phyloP scores from a whole-genome alignment of 2,329 filamentous ascomycete genomes.

The Aspergillus melleus region DNA sequence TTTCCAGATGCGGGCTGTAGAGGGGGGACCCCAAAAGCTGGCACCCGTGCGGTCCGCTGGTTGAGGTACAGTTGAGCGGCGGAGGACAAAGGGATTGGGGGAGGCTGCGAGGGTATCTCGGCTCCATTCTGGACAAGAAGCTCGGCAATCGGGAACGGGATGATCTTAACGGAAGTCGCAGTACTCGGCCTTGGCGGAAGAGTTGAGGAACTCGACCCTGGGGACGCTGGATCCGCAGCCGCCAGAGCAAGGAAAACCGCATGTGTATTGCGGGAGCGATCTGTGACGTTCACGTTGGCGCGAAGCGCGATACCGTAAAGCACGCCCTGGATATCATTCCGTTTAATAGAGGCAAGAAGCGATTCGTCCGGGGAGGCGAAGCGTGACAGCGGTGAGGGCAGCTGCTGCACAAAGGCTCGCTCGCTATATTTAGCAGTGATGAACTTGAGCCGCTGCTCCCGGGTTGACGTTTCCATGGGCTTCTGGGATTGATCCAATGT shows the following conservation, averaged over 20 bases:
- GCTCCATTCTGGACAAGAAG: constrained; percentile 91
- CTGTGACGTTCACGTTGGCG: constrained; percentile 82
- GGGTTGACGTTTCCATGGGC: constrained; percentile 72
- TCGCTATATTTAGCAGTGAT: constrained; percentile 96
- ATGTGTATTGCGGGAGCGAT: constrained; percentile 85
- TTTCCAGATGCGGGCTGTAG: constrained; percentile 43
- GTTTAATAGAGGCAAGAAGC: constrained; percentile 88
- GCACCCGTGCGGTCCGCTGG: constrained; percentile 57
- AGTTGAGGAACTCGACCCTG: constrained; percentile 49
- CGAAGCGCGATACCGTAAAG: constrained; percentile 84
- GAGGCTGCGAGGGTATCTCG: constrained; percentile 72
- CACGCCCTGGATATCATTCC: constrained; percentile 91
- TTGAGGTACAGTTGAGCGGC: constrained; percentile 83
- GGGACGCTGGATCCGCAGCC: constrained; percentile 85
- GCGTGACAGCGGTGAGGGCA: constrained; percentile 69
- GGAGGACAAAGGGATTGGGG: constrained; percentile 79
- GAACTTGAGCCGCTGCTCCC: constrained; percentile 89
- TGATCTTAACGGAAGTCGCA: constrained; percentile 44
- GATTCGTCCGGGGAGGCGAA: constrained; percentile 83
- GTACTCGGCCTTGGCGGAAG: constrained; percentile 29
- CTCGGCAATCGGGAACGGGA: constrained; percentile 86
- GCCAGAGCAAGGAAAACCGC: constrained; percentile 88
- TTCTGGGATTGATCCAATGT: constrained; percentile 73
- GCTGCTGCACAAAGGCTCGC: constrained; percentile 73
- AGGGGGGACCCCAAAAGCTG: constrained; percentile 34